A percentile compares a stretch with the other conserved stretches of the same genome.
These are phyloP conservation scores for Arthroderma sp. DNA, from an alignment of 2,329 filamentous ascomycete species.

Conservation along the genomic window DNA sequence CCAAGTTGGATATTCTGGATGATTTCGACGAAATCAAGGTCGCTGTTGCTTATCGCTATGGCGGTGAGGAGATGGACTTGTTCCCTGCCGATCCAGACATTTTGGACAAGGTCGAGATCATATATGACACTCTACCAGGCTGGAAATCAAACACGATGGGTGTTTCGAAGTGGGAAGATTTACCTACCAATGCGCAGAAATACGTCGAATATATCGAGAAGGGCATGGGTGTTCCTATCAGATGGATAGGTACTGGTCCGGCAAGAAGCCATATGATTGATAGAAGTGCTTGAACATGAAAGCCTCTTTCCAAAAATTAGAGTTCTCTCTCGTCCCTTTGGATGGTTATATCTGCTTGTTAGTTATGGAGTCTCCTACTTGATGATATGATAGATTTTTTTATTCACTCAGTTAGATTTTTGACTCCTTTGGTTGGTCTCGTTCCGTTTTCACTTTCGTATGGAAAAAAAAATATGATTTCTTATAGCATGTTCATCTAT, in stretches of 20 bases:
- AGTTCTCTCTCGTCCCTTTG: too few species aligned
- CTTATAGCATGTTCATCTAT: too few species aligned
- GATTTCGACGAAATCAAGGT: slow-evolving; percentile 51
- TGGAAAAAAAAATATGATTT: too few species aligned
- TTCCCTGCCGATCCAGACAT: slow-evolving; percentile 45
- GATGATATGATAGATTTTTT: too few species aligned
- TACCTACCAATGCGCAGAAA: slow-evolving; percentile 44
- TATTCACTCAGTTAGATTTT: too few species aligned
- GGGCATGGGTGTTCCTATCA: slow-evolving; percentile 43
- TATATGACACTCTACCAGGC: slow-evolving; percentile 46
- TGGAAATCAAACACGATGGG: slow-evolving; percentile 50
- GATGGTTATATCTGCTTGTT: too few species aligned
- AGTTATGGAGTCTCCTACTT: too few species aligned
- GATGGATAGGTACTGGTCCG: slow-evolving; percentile 52
- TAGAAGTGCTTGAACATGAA: slow-evolving; percentile 15
- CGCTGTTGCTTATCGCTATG: slow-evolving; percentile 42
- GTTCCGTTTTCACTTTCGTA: too few species aligned
- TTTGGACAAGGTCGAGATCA: slow-evolving; percentile 41
- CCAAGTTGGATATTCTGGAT: slow-evolving; percentile 52
- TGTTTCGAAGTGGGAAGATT: slow-evolving; percentile 40
- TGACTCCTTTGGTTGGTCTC: too few species aligned
- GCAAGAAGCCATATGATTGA: slow-evolving; percentile 49
- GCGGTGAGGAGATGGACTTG: slow-evolving; percentile 38
- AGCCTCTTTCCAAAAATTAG: not conserved
- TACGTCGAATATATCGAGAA: slow-evolving; percentile 51